Conservation (phyloP, 2,329 filamentous ascomycete genomes). For the Emmonsiellopsis sp. region DNA sequence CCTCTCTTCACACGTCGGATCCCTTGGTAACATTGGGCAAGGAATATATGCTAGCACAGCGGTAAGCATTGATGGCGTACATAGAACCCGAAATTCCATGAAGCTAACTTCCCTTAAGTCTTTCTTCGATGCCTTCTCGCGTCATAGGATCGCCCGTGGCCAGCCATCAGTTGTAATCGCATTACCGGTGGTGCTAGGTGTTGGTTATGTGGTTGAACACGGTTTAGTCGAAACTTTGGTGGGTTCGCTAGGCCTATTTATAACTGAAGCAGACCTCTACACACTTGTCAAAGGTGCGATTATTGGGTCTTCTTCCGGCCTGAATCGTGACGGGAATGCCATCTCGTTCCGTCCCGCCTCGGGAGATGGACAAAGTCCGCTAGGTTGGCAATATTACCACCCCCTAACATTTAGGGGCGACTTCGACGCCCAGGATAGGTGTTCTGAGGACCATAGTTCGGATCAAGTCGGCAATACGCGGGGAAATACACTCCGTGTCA, state of each 20-base stretch:
- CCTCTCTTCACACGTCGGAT: not conserved
- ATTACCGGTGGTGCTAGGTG: slow-evolving; percentile 14
- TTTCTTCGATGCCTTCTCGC: not conserved
- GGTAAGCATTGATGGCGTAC: not conserved
- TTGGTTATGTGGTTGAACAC: slow-evolving; percentile 12
- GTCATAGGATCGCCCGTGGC: slow-evolving; percentile 8
- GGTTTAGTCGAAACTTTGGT: slow-evolving; percentile 3
- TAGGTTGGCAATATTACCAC: not conserved
- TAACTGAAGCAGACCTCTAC: not conserved
- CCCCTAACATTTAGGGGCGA: not conserved
- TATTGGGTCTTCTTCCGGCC: slow-evolving; percentile 1
- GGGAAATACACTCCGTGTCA: slow-evolving; percentile 9
- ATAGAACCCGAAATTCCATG: not conserved
- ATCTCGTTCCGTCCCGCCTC: not conserved
- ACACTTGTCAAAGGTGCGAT: slow-evolving; percentile 5
- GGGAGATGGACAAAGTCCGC: not conserved
- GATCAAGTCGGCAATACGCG: not conserved
- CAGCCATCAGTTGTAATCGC: slow-evolving; percentile 9
- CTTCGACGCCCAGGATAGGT: not conserved
- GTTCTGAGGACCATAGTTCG: not conserved
- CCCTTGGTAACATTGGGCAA: not conserved
- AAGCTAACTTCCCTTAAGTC: not conserved
- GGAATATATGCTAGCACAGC: not conserved
- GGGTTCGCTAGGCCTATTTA: not conserved
- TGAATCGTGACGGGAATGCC: not conserved